Evolutionary conservation across 2,329 filamentous ascomycete genomes (phyloP).

Genomic region (Colletotrichum sp.): DNA sequence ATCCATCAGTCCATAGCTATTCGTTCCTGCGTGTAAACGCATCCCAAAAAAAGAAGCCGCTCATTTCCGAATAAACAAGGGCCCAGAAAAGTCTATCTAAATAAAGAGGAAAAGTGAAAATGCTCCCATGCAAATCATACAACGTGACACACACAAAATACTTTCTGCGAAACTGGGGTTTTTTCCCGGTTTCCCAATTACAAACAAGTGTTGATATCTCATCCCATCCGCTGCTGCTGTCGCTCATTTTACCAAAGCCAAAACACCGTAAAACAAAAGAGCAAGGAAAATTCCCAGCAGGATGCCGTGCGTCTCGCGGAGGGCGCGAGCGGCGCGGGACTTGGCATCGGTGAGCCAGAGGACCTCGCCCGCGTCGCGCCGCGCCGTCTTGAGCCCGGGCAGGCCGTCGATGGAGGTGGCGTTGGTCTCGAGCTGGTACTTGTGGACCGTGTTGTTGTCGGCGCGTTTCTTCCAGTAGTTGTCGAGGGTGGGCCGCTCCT

Average conservation of each 20-base stretch:
- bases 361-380: constrained; percentile 52
- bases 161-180: neutral
- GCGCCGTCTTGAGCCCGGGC: constrained; percentile 59
- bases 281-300: constrained; percentile 24
- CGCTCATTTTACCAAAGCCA: neutral
- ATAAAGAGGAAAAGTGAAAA: neutral
- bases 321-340: neutral
- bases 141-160: neutral
- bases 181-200: neutral
- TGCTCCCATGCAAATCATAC: neutral
- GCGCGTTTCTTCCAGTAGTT: constrained; percentile 54
- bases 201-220: neutral
- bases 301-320: constrained; percentile 18
- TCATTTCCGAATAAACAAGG: neutral
- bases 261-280: constrained; percentile 4
- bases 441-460: constrained; percentile 51
- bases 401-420: constrained; percentile 61
- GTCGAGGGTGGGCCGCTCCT: constrained; percentile 61
- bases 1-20: neutral
- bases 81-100: constrained; percentile 8
- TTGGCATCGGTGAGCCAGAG: constrained; percentile 46
- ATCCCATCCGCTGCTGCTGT: neutral
- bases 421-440: constrained; percentile 65
- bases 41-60: neutral
- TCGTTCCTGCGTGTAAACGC: neutral